A percentile compares a stretch with the other conserved stretches of the same genome.
phyloP scores from a whole-genome alignment of 805 yeast species.

The Kuraishia piskuri region DNA sequence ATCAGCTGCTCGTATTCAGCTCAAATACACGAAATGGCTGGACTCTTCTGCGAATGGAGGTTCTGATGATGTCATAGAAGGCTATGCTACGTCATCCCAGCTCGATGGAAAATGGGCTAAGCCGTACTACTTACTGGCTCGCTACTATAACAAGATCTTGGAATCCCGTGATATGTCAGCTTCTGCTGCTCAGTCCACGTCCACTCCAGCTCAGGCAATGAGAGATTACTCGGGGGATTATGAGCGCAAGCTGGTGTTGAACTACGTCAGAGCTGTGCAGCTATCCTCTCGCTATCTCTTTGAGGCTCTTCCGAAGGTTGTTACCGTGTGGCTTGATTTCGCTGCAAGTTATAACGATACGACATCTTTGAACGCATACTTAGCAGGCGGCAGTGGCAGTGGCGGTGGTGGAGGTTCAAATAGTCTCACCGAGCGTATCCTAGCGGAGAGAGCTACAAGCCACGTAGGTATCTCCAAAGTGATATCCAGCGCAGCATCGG shows the following conservation, averaged over 20 bases:
- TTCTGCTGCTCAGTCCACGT: conserved; percentile 9
- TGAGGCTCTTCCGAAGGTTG: conserved; percentile 77
- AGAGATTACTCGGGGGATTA: conserved; percentile 36
- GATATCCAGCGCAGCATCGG: conserved; percentile 32
- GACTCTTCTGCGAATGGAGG: conserved; percentile 80
- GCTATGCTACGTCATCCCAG: conserved; percentile 52
- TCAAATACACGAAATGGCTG: conserved; percentile 82
- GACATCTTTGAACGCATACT: conserved; percentile 14
- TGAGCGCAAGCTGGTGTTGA: conserved; percentile 45
- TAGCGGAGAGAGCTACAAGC: conserved; percentile 23
- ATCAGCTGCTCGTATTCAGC: conserved; percentile 37
- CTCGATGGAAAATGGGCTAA: conserved; percentile 60
- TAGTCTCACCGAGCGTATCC: conserved; percentile 12
- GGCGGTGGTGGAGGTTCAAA: background rate
- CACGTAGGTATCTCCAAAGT: conserved; percentile 40
- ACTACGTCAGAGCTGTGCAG: conserved; percentile 51
- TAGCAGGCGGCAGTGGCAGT: background rate
- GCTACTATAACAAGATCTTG: conserved; percentile 66
- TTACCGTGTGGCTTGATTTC: conserved; percentile 87
- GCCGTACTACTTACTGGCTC: conserved; percentile 73
- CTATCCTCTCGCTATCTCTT: conserved; percentile 58
- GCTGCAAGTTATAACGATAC: conserved; percentile 28
- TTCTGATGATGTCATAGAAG: conserved; percentile 60
- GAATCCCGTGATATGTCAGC: conserved; percentile 32
- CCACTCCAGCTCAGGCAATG: conserved; percentile 5